phyloP scores from a whole-genome alignment of 78 protist species.

The Tieghemostelium lacteum region DNA sequence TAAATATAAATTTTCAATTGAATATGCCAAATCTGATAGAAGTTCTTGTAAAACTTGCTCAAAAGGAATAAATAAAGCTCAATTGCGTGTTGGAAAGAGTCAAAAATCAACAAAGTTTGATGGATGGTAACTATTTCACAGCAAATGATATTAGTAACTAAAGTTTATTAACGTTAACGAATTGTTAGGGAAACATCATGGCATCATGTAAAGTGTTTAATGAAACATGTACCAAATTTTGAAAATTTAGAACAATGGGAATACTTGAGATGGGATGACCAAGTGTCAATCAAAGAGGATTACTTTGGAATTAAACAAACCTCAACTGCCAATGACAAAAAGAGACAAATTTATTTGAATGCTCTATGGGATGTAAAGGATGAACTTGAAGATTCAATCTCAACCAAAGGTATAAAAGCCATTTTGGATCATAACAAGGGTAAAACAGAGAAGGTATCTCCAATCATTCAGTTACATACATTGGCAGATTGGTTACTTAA shows the following conservation, averaged over 20 bases:
- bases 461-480: constrained; percentile 10
- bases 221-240: neutral
- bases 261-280: constrained; percentile 54
- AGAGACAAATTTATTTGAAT: constrained; percentile 25
- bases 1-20: no score
- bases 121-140: constrained; percentile 18
- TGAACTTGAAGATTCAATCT: neutral
- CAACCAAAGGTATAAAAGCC: constrained; percentile 5
- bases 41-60: constrained; percentile 25
- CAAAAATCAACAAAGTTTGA: constrained; percentile 36
- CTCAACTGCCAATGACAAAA: neutral
- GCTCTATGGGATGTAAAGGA: constrained; percentile 39
- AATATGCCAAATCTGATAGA: constrained; percentile 38
- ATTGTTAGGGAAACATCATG: constrained; percentile 8
- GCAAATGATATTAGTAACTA: no score
- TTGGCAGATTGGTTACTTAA: constrained; percentile 57
- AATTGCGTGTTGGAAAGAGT: constrained; percentile 36
- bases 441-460: constrained; percentile 16
- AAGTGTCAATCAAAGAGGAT: neutral
- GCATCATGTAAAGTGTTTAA: constrained; percentile 61
- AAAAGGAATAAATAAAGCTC: constrained; percentile 28
- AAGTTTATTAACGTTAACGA: neutral
- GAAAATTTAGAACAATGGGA: constrained; percentile 19
- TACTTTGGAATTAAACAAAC: neutral
- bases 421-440: constrained; percentile 13